These are phyloP conservation scores for Brachypodium distachyon DNA, from an alignment of 202 grass and related monocot genomes.

Conservation along the genomic window DNA sequence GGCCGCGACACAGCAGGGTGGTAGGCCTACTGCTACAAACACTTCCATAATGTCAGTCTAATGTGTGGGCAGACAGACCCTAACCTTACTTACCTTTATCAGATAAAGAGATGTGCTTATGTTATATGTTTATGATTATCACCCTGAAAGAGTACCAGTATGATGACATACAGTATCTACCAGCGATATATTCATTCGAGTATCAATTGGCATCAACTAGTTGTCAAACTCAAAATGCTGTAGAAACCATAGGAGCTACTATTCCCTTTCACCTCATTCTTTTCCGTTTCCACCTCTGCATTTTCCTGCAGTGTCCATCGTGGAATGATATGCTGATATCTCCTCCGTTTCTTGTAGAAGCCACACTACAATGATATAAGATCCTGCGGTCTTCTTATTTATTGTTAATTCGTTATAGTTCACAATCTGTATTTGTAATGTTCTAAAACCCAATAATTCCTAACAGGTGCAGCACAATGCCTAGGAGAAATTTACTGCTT, in stretches of 20 bases:
- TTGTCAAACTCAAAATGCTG: no score
- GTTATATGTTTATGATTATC: neutral
- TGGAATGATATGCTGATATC: slow-evolving; percentile 4
- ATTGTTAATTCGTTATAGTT: neutral
- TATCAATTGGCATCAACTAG: no score
- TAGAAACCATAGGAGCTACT: no score
- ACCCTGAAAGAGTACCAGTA: neutral
- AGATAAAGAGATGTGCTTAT: neutral
- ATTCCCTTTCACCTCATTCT: no score
- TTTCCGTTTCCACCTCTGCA: no score
- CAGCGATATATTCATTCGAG: no score
- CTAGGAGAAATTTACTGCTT: slow-evolving; percentile 81
- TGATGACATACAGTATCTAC: no score
- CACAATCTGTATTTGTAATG: neutral
- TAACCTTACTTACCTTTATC: neutral
- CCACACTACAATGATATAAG: neutral
- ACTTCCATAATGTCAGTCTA: neutral
- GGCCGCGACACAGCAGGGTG: neutral
- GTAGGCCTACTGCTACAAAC: neutral
- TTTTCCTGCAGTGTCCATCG: neutral
- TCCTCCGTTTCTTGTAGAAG: slow-evolving; percentile 8
- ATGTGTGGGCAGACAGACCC: no score
- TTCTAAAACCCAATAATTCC: slow-evolving; percentile 1
- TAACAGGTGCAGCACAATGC: slow-evolving; percentile 79
- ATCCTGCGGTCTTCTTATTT: neutral